Percentiles rank a stretch among this genome's conserved stretches.
Conservation (phyloP, 441 rosid genomes). For the Adansonia rubrostipa region DNA sequence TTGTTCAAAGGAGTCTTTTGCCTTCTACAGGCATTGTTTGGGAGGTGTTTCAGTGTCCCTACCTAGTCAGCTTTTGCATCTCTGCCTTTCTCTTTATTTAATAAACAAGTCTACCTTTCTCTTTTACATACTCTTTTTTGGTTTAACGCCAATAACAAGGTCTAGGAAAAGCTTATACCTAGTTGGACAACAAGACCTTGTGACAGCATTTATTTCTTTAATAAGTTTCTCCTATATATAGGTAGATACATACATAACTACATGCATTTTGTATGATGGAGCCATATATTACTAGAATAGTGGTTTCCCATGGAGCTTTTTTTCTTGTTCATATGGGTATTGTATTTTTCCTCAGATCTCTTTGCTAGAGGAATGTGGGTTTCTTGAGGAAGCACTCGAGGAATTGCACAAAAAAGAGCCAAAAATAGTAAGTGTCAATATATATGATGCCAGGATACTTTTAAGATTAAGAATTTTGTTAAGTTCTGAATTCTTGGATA, state of each 20-base stretch:
- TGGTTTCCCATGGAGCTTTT: conserved; percentile 10
- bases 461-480: not conserved
- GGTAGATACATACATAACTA: not conserved
- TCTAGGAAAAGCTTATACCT: not conserved
- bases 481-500: conserved; percentile 9
- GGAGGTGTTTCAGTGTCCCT: not conserved
- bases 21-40: not conserved
- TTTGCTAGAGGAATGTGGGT: conserved; percentile 83
- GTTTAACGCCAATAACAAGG: not conserved
- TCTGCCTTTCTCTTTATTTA: not conserved
- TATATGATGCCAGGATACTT: conserved; percentile 10
- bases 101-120: not conserved
- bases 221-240: not conserved
- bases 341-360: conserved; percentile 57
- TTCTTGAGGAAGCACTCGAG: conserved; percentile 69
- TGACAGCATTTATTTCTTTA: not conserved
- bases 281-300: not conserved
- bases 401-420: conserved; percentile 78
- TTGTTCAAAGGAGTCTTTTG: not conserved
- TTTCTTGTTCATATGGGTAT: not conserved
- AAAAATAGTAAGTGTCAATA: conserved; percentile 68
- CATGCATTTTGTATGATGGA: not conserved
- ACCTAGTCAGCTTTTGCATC: not conserved
- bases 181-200: not conserved
- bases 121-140: not conserved